These are phyloP conservation scores for Pythium guiyangense DNA, from an alignment of 352 stramenopile genomes.

Conservation along the genomic window DNA sequence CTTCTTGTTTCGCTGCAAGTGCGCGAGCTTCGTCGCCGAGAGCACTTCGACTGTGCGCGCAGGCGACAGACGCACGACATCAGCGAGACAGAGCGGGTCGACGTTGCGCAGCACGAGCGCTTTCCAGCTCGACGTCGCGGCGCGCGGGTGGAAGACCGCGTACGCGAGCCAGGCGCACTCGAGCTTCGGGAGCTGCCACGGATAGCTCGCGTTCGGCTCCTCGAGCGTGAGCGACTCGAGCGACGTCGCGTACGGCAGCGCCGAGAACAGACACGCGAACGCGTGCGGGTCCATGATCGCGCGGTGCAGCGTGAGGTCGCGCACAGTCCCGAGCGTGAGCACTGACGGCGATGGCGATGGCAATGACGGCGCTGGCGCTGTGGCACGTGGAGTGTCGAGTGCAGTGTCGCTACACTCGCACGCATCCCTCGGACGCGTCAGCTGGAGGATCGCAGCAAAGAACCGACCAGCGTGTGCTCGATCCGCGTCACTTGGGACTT, in stretches of 20 bases:
- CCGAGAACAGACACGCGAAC: constrained; percentile 3
- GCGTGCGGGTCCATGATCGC: background rate
- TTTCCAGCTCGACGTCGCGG: constrained; percentile 3
- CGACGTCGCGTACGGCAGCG: too few relatives aligned
- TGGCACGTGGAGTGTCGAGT: too few relatives aligned
- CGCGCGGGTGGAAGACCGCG: constrained; percentile 2
- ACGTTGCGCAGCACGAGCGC: constrained; percentile 8
- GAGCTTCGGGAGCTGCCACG: constrained; percentile 6
- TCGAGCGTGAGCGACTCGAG: constrained; percentile 3
- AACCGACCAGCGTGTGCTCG: background rate
- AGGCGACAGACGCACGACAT: constrained; percentile 1
- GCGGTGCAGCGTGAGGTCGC: constrained; percentile 1
- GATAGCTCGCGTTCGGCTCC: background rate
- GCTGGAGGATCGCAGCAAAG: constrained; percentile 2
- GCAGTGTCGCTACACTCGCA: background rate
- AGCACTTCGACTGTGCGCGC: constrained; percentile 1
- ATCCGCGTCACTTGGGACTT: background rate
- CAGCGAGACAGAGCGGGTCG: constrained; percentile 2
- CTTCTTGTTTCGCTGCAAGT: constrained; percentile 2
- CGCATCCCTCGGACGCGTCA: background rate
- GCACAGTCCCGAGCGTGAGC: background rate
- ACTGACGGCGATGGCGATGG: too few relatives aligned
- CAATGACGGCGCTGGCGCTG: too few relatives aligned
- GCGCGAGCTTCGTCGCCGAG: background rate
- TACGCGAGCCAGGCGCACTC: constrained; percentile 8